Conservation (phyloP, 805 yeast genomes). For the Candida awuae region DNA sequence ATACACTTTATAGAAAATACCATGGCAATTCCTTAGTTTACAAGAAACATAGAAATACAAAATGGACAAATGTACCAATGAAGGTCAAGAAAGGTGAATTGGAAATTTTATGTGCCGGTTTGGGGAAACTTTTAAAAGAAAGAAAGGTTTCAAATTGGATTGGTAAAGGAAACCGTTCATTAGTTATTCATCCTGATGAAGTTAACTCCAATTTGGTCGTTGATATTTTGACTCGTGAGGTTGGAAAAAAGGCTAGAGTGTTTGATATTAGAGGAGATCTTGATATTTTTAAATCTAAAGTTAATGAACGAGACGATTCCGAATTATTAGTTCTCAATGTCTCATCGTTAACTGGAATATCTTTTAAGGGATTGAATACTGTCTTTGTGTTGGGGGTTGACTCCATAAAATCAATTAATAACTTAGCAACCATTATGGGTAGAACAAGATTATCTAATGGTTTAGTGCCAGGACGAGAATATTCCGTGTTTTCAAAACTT, state of each 20-base stretch:
- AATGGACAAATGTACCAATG: constrained; percentile 8
- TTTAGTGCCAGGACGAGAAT: constrained; percentile 14
- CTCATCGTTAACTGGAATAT: constrained; percentile 21
- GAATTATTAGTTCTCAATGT: constrained; percentile 22
- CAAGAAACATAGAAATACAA: constrained; percentile 20
- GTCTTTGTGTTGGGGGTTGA: constrained; percentile 28
- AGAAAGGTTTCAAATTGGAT: constrained; percentile 5
- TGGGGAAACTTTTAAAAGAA: constrained; percentile 19
- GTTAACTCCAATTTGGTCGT: constrained; percentile 14
- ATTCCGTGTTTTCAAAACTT: constrained; percentile 13
- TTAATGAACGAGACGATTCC: constrained; percentile 4
- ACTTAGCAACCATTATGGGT: constrained; percentile 22
- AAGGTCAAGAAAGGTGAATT: constrained; percentile 18
- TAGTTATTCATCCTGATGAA: constrained; percentile 26
- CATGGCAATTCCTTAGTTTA: constrained; percentile 20
- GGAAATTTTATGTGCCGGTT: constrained; percentile 20
- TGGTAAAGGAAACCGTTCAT: constrained; percentile 7
- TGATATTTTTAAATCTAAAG: constrained; percentile 11
- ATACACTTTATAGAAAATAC: constrained; percentile 16
- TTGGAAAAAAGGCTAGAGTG: constrained; percentile 10
- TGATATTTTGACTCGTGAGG: constrained; percentile 8
- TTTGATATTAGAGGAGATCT: constrained; percentile 14
- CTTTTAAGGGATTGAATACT: constrained; percentile 21
- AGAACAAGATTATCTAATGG: constrained; percentile 21
- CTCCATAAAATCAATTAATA: constrained; percentile 18